Percentiles rank a stretch among this genome's conserved stretches.
Conservation (phyloP, 768 basidiomycete genomes). For the Leucocoprinus birnbaumii region DNA sequence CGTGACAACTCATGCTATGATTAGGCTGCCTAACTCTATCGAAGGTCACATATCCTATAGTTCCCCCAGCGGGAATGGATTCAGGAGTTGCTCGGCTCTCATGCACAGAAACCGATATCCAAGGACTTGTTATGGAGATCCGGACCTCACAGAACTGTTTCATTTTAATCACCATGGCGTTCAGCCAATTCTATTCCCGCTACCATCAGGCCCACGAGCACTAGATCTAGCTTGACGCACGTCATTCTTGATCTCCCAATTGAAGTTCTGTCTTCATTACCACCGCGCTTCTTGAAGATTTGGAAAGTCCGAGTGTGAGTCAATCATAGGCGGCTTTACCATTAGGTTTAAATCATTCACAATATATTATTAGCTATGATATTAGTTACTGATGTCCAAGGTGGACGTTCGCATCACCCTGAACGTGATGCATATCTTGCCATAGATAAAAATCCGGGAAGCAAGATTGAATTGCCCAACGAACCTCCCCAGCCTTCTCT, state of each 20-base stretch:
- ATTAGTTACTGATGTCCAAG: conserved; percentile 7
- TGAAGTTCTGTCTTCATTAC: background rate
- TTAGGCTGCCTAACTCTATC: no score
- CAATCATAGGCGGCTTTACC: background rate
- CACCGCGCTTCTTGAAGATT: background rate
- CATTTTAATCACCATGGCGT: background rate
- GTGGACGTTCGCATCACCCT: conserved; percentile 12
- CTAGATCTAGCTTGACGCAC: background rate
- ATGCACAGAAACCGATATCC: conserved; percentile 4
- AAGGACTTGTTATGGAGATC: background rate
- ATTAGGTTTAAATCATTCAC: background rate
- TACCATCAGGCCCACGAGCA: conserved; percentile 1
- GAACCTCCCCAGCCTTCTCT: background rate
- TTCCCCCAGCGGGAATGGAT: no score
- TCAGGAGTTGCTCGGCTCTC: background rate
- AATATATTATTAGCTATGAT: conserved; percentile 9
- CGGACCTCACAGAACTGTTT: background rate
- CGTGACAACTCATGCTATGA: no score
- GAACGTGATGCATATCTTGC: conserved; percentile 14
- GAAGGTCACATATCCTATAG: no score
- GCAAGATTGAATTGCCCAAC: background rate
- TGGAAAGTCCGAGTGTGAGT: conserved; percentile 1
- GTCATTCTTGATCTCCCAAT: conserved; percentile 2
- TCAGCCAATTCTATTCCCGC: background rate
- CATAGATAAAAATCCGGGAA: conserved; percentile 19